phyloP scores from a whole-genome alignment of 2,329 filamentous ascomycete genomes.

The Talaromyces rugulosus region DNA sequence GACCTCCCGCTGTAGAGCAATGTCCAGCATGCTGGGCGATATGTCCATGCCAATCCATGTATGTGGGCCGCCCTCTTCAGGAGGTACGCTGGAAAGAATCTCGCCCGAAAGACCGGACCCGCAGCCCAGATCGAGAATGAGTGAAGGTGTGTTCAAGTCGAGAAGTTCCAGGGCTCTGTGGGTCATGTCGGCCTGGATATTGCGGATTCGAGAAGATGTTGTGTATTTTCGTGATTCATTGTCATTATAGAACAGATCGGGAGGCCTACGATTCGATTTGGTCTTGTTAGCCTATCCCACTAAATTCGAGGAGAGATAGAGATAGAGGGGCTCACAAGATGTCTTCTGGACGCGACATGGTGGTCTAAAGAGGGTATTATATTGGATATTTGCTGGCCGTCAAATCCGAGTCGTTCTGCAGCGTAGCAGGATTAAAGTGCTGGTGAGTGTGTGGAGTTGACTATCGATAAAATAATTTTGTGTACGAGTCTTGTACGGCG shows the following conservation, averaged over 20 bases:
- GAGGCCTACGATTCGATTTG: slow-evolving; percentile 56
- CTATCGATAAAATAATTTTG: slow-evolving; percentile 5
- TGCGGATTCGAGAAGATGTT: slow-evolving; percentile 89
- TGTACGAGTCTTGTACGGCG: background rate
- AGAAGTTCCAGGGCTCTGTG: slow-evolving; percentile 88
- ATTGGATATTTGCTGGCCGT: background rate
- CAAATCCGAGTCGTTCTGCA: background rate
- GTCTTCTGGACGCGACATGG: slow-evolving; percentile 96
- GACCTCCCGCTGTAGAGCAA: slow-evolving; percentile 85
- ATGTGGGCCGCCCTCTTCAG: slow-evolving; percentile 76
- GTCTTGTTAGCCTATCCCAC: slow-evolving; percentile 11
- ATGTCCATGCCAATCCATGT: slow-evolving; percentile 98
- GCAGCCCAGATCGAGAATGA: slow-evolving; percentile 96
- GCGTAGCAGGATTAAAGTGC: background rate
- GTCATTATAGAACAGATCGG: slow-evolving; percentile 97
- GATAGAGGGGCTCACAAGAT: slow-evolving; percentile 60
- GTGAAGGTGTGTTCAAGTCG: slow-evolving; percentile 69
- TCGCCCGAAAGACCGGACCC: slow-evolving; percentile 92
- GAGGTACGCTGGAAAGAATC: slow-evolving; percentile 71
- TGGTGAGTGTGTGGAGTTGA: background rate
- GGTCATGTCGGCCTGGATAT: slow-evolving; percentile 93
- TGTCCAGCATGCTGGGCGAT: slow-evolving; percentile 90
- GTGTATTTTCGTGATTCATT: slow-evolving; percentile 95
- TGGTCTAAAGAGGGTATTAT: slow-evolving; percentile 27
- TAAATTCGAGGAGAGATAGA: slow-evolving; percentile 15